phyloP scores from a whole-genome alignment of 495 filamentous ascomycete genomes.

The Aeminium ludgeri region DNA sequence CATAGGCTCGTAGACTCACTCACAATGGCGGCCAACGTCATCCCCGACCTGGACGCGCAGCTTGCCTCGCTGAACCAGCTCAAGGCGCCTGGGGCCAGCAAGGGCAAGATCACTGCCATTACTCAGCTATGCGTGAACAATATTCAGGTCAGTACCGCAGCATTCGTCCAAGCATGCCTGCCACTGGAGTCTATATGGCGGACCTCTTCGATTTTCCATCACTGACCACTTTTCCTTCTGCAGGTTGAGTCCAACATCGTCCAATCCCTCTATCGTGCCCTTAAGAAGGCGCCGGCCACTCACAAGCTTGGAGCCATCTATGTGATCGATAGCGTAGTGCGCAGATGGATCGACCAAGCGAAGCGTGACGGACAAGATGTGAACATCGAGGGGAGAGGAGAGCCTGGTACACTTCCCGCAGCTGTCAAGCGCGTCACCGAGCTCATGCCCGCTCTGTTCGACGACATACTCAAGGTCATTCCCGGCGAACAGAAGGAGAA shows the following conservation, averaged over 20 bases:
- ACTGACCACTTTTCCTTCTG: conserved; percentile 5
- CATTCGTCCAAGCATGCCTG: neutral
- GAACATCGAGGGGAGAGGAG: conserved; percentile 36
- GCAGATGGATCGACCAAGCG: conserved; percentile 94
- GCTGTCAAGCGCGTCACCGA: conserved; percentile 95
- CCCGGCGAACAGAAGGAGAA: conserved; percentile 98
- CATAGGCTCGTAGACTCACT: conserved; percentile 1
- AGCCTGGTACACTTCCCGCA: conserved; percentile 83
- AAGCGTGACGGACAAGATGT: conserved; percentile 67
- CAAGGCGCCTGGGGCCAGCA: conserved; percentile 86
- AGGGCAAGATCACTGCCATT: conserved; percentile 71
- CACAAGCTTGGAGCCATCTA: conserved; percentile 99
- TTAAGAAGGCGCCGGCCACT: conserved; percentile 85
- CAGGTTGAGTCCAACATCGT: conserved; percentile 92
- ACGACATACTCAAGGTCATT: conserved; percentile 75
- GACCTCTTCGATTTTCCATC: too few relatives aligned
- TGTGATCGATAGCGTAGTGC: conserved; percentile 99
- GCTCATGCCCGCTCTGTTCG: conserved; percentile 82
- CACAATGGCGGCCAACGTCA: conserved; percentile 46
- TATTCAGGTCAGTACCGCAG: conserved; percentile 60
- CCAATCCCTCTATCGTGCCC: conserved; percentile 89
- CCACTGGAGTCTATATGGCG: conserved; percentile 16
- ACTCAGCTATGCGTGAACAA: conserved; percentile 74
- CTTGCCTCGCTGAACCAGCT: conserved; percentile 80
- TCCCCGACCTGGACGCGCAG: conserved; percentile 79